Conservation (phyloP, 306 rosid species). For the Pyrus betulifolia region DNA sequence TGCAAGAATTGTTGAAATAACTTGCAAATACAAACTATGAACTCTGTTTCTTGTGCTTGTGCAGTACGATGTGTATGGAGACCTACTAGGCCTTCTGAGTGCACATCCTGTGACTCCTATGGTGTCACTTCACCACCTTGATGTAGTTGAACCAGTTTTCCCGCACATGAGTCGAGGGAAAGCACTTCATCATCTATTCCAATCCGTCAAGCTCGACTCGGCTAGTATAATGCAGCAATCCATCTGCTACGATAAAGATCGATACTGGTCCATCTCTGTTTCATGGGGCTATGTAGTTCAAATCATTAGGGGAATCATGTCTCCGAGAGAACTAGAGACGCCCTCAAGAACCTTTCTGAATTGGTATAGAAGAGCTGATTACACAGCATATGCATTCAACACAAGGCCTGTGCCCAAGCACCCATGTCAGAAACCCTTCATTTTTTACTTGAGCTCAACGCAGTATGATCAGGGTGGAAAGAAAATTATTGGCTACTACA, state of each 20-base stretch:
- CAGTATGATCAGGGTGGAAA: slow-evolving; percentile 27
- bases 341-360: slow-evolving; percentile 78
- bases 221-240: slow-evolving; percentile 84
- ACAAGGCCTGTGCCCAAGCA: slow-evolving; percentile 74
- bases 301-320: slow-evolving; percentile 56
- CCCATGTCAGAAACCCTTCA: slow-evolving; percentile 73
- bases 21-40: not conserved
- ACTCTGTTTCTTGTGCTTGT: slow-evolving; percentile 1
- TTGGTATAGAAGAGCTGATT: slow-evolving; percentile 75
- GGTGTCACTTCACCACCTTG: slow-evolving; percentile 74
- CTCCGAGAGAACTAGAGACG: slow-evolving; percentile 81
- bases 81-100: slow-evolving; percentile 64
- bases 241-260: slow-evolving; percentile 66
- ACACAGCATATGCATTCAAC: slow-evolving; percentile 84
- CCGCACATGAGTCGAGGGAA: slow-evolving; percentile 46
- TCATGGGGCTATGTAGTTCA: slow-evolving; percentile 93
- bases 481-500: slow-evolving; percentile 33
- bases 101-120: slow-evolving; percentile 84
- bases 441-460: slow-evolving; percentile 40
- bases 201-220: slow-evolving; percentile 51
- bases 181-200: slow-evolving; percentile 49
- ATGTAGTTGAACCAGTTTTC: slow-evolving; percentile 76
- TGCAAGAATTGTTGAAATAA: not conserved
- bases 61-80: slow-evolving; percentile 94
- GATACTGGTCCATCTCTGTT: slow-evolving; percentile 68